Evolutionary conservation across 306 rosid genomes (phyloP), one percentile per base, ranked within the genome.

Genomic region (Urtica urens): DNA sequence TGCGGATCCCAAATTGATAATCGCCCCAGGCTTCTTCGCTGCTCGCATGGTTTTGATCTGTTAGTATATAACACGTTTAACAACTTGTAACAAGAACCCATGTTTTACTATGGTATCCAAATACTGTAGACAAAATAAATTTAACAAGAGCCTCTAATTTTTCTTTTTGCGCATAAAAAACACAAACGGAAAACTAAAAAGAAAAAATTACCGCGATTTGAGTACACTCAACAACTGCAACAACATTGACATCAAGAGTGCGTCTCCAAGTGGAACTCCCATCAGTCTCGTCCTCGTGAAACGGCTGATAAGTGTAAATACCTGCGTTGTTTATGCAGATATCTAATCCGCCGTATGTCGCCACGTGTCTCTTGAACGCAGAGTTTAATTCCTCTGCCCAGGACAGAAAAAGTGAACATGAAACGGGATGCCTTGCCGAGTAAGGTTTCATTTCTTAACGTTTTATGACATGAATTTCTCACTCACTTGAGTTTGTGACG

Each of bases 1-100:
- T 60, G 92, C 66, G 54, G 97, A 90, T 42, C 94, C 97, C 76
- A 90, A 9, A 71, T 84, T 90, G 80, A 90, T 70, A 52, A 90
- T 84, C 40, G 63, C 93, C 18, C 95, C 97, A 45, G 92, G 82
- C 64, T 58, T 79, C 74, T 73, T 44, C 38, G 68, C 42, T 53
- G 82, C 74, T 71, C 71, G 58, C 97, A 90, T 81, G 62, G 56
- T 59, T 66, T 65, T 77, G 54, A 79, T 84, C 95, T 90, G 72
- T 62, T 77, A 35, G 54, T 21, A 29, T 49, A 71, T 57, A 43
- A 51, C 16, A 51, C 28, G 19, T 59, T 44, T 49, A 6, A 35
- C 38, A n/a, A n/a, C n/a, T n/a, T n/a, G n/a, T n/a, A 38, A 48
- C 34, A 4, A 51, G 56, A 50, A 38, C 49, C n/a, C n/a, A 10